Evolutionary conservation across 2,329 filamentous ascomycete genomes (phyloP), one percentile per base, ranked within the genome.

Genomic region (Diaporthe nobilis): DNA sequence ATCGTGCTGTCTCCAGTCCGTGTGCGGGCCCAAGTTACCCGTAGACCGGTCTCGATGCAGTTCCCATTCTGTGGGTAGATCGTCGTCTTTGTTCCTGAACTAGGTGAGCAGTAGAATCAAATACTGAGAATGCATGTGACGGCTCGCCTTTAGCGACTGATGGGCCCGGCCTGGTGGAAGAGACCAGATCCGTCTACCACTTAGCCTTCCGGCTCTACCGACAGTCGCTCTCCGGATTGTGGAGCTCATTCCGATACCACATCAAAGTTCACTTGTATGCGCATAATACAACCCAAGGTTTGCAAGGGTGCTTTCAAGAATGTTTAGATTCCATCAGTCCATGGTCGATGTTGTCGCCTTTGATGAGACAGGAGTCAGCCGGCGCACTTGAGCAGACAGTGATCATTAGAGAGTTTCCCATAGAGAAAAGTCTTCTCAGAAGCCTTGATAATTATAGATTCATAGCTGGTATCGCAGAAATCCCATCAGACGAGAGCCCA

Each of bases 141-240:
- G 65, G 65, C 65, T 53, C 47, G 65, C 34, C n/a, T 39, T 22
- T 68, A 68, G 65, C 17, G 31, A 42, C 47, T 39, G 65, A 53
- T 39, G 47, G 63, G 22, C 34, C 65, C 31, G 31, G 31, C 31
- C 31, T 53, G 47, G 31, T 68, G 65, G 49, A 53, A 53, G 65
- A 25, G 65, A 34, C 28, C 31, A 25, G 44, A 25, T 68, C 31
- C 22, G 9, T 53, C 47, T 53, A 53, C 31, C 6, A 42, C 2
- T 10, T 53, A 39, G 47, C 13, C 31, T 53, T 20, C 65, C 65
- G 65, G 65, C 65, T 53, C 65, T 25, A 68, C 47, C 65, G 65
- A 68, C n/a, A n/a, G 13, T 28, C 22, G n/a, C 15, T 39, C 34
- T 15, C 49, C 63, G 34, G 65, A 37, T 25, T 28, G 47, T 53